Conservation (phyloP, 2,329 filamentous ascomycete species). For the Dactylellina sp. region DNA sequence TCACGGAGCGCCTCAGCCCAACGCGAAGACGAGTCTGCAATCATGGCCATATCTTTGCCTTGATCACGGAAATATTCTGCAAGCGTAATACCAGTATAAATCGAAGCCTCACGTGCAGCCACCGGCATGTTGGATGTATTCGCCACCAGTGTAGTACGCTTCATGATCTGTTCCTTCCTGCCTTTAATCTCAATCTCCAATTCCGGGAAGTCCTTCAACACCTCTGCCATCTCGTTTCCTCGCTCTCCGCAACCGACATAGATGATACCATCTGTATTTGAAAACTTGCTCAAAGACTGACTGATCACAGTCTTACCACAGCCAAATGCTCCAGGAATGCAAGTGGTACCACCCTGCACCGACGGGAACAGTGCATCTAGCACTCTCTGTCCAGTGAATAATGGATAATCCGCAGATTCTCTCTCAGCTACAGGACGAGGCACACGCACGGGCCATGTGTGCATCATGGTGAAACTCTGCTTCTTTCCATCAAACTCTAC, state of each 20-base stretch:
- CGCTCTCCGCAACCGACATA: constrained; percentile 94
- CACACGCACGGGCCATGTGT: constrained; percentile 96
- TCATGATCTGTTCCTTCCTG: constrained; percentile 98
- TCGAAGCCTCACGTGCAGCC: constrained; percentile 96
- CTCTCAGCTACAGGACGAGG: constrained; percentile 93
- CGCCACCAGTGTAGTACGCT: constrained; percentile 96
- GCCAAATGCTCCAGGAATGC: constrained; percentile 97
- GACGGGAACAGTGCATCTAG: constrained; percentile 95
- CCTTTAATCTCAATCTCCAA: constrained; percentile 94
- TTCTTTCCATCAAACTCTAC: constrained; percentile 97
- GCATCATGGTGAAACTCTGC: constrained; percentile 97
- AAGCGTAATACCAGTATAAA: constrained; percentile 95
- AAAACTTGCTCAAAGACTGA: constrained; percentile 99
- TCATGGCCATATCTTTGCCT: constrained; percentile 98
- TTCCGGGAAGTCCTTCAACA: constrained; percentile 99
- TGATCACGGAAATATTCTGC: constrained; percentile 98
- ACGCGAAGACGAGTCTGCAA: constrained; percentile 97
- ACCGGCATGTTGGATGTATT: constrained; percentile 99
- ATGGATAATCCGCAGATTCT: constrained; percentile 86
- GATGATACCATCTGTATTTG: constrained; percentile 98
- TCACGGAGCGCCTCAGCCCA: constrained; percentile 99
- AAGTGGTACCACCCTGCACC: constrained; percentile 96
- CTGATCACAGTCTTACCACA: constrained; percentile 99
- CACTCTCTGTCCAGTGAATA: constrained; percentile 96
- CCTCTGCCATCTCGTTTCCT: constrained; percentile 99